Evolutionary conservation across 768 basidiomycete genomes (phyloP).

Genomic region (Cystobasidium ongulense): DNA sequence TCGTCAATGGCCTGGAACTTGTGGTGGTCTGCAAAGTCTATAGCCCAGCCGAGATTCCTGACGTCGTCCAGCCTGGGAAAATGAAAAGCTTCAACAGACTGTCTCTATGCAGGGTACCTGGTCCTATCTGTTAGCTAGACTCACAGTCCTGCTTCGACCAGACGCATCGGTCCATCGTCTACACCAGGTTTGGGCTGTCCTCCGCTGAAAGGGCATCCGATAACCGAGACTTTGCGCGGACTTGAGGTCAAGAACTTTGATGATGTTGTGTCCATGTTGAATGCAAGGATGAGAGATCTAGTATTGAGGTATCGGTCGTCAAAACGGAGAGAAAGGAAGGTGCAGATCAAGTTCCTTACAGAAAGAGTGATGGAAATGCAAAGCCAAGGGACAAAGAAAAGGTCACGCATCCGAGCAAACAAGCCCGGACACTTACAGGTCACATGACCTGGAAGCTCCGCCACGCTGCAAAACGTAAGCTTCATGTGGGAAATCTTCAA

Average conservation of each 20-base stretch:
- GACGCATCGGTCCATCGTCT: slow-evolving; percentile 22
- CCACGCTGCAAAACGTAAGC: not conserved
- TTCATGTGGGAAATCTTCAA: not conserved
- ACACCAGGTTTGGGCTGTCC: slow-evolving; percentile 9
- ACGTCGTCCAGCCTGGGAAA: slow-evolving; percentile 7
- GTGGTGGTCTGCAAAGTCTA: slow-evolving; percentile 8
- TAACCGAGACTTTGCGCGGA: slow-evolving; percentile 20
- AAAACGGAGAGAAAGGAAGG: not conserved
- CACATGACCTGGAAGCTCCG: not conserved
- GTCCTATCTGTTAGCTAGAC: not conserved
- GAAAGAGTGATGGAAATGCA: not conserved
- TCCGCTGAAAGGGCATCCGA: slow-evolving; percentile 23
- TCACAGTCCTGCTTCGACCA: slow-evolving; percentile 26
- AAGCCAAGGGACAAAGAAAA: not conserved
- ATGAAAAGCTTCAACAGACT: not conserved
- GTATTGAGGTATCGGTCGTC: too few relatives aligned
- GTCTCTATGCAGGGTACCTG: not conserved
- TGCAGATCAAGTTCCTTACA: not conserved
- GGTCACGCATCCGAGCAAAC: not conserved
- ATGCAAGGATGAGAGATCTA: not conserved
- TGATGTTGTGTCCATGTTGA: not conserved
- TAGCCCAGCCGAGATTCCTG: slow-evolving; percentile 11
- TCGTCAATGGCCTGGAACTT: not conserved
- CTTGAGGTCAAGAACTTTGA: slow-evolving; percentile 23
- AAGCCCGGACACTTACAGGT: not conserved